Percentiles rank a stretch among this genome's conserved stretches.
Conservation (phyloP, 2,329 filamentous ascomycete species). For the Alternaria angustiovoidea region DNA sequence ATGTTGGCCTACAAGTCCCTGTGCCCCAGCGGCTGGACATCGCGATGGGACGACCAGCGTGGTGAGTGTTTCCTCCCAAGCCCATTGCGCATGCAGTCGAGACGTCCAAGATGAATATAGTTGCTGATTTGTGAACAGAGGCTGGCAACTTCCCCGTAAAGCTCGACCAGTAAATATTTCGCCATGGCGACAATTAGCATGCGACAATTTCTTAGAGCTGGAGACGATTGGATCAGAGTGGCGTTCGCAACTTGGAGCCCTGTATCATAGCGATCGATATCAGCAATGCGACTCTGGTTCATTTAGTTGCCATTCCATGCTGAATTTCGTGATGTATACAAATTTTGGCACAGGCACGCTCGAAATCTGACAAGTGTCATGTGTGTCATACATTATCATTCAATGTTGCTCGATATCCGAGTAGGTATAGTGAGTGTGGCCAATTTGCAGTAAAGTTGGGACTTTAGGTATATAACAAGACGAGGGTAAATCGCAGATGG, state of each 20-base stretch:
- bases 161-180: slow-evolving; percentile 46
- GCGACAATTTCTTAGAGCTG: slow-evolving; percentile 28
- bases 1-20: slow-evolving; percentile 95
- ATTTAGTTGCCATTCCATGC: slow-evolving; percentile 2
- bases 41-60: slow-evolving; percentile 97
- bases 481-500: slow-evolving; percentile 1
- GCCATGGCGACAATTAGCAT: slow-evolving; percentile 20
- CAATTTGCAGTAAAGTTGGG: slow-evolving; percentile 9
- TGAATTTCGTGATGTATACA: slow-evolving; percentile 10
- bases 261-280: slow-evolving; percentile 42
- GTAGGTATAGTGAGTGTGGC: slow-evolving; percentile 11
- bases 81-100: too few species aligned
- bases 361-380: background rate
- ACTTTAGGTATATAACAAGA: slow-evolving; percentile 1
- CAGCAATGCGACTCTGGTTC: slow-evolving; percentile 40
- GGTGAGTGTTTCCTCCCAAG: slow-evolving; percentile 63
- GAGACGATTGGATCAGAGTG: slow-evolving; percentile 32
- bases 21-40: slow-evolving; percentile 93
- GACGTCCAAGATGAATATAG: background rate
- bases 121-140: slow-evolving; percentile 30
- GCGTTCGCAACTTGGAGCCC: slow-evolving; percentile 32
- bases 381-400: slow-evolving; percentile 18
- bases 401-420: slow-evolving; percentile 7
- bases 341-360: background rate
- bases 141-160: slow-evolving; percentile 48